phyloP scores from a whole-genome alignment of 371 early-diverging fungal genomes.

The Ordospora pajunii region DNA sequence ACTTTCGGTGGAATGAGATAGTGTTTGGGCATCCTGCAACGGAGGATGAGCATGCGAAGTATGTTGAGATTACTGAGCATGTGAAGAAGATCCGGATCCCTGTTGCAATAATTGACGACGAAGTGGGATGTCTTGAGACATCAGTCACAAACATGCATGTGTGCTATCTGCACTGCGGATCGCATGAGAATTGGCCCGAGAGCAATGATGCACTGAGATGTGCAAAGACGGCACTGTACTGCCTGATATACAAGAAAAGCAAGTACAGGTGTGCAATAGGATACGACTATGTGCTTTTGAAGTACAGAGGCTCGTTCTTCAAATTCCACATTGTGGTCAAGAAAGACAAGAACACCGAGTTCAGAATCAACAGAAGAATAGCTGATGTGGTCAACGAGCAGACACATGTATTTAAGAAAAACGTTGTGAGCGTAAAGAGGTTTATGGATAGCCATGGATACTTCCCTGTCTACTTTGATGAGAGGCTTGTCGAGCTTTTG shows the following conservation, averaged over 20 bases:
- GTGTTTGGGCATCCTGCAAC: background rate
- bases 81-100: slow-evolving; percentile 34
- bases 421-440: background rate
- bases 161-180: slow-evolving; percentile 5
- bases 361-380: background rate
- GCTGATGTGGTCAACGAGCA: background rate
- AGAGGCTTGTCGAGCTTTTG: slow-evolving; percentile 30
- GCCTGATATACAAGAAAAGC: slow-evolving; percentile 27
- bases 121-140: background rate
- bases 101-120: slow-evolving; percentile 14
- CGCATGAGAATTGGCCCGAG: slow-evolving; percentile 30
- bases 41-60: slow-evolving; percentile 8
- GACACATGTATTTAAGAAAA: background rate
- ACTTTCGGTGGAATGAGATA: slow-evolving; percentile 8
- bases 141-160: slow-evolving; percentile 1
- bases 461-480: slow-evolving; percentile 33
- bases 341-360: background rate
- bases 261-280: slow-evolving; percentile 1
- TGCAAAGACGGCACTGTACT: slow-evolving; percentile 49
- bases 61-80: slow-evolving; percentile 20
- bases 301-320: slow-evolving; percentile 23
- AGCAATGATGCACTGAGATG: slow-evolving; percentile 25
- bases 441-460: slow-evolving; percentile 29
- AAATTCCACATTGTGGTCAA: slow-evolving; percentile 19
- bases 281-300: slow-evolving; percentile 27